Evolutionary conservation across 441 rosid genomes (phyloP), one percentile per base, ranked within the genome.

Genomic region (Metrosideros polymorpha): DNA sequence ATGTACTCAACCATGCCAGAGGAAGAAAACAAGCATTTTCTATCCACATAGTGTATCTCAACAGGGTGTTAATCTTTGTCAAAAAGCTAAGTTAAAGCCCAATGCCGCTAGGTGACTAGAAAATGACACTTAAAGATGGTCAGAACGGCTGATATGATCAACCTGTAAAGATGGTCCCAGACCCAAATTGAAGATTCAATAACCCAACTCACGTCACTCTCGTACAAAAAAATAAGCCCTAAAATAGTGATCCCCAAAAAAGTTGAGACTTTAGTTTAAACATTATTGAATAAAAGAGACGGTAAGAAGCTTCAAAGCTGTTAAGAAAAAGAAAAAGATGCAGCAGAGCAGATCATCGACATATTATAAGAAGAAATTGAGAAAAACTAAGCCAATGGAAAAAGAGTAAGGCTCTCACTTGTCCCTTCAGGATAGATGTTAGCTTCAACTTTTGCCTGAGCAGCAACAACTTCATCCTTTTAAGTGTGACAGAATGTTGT

Each of bases 361-460:
- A 5, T 8, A 63, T 63, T 19, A 19, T 63, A 35, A 66, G 77
- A 66, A 66, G 77, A 66, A 35, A 35, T 35, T 66, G 43, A 66
- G 27, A 35, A 66, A 66, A 66, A 66, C 8, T 66, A 66, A 66
- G 43, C n/a, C 3, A 35, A 66, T 32, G 43, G 47, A 66, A 66
- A 35, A 35, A 66, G 47, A 66, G 45, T 66, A 35, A 35, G 47
- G 27, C n/a, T 66, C 92, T 89, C 86, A 94, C 97, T 89, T 94
- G 96, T 85, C 91, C 93, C 89, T 91, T 93, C 87, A 94, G 87
- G 88, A 94, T 92, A 84, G 93, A 92, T 85, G 94, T 94, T 84
- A 94, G 90, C 90, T 94, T 95, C 91, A 94, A 55, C 85, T 94
- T 94, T 85, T 93, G 93, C 92, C 91, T 93, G 87, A 93, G 86